phyloP scores from a whole-genome alignment of 1,284 basidiomycete species.

The Naganishia albida region DNA sequence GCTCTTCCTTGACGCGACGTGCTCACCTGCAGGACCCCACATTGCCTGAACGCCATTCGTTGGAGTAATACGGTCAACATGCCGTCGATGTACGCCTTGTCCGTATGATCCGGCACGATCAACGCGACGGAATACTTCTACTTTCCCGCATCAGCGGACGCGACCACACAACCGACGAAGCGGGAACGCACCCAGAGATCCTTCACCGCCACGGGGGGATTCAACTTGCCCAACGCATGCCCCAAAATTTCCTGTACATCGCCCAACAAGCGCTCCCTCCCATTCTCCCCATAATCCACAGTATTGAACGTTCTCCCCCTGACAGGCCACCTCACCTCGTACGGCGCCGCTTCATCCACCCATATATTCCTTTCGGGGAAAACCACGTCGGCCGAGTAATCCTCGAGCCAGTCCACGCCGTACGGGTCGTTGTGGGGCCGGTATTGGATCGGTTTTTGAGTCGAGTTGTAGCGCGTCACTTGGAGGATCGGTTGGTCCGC shows the following conservation, averaged over 20 bases:
- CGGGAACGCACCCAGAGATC: conserved; percentile 63
- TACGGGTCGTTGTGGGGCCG: conserved; percentile 77
- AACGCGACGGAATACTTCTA: conserved; percentile 85
- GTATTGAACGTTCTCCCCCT: conserved; percentile 74
- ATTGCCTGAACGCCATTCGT: conserved; percentile 85
- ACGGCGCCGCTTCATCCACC: conserved; percentile 67
- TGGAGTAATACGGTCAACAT: conserved; percentile 74
- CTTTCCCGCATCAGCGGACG: background rate
- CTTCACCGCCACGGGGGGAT: conserved; percentile 57
- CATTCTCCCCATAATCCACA: conserved; percentile 67
- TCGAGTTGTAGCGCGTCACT: conserved; percentile 56
- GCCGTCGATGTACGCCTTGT: conserved; percentile 77
- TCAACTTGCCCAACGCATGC: conserved; percentile 63
- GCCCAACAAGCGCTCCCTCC: conserved; percentile 65
- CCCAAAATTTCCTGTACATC: conserved; percentile 75
- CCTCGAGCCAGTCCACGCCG: conserved; percentile 74
- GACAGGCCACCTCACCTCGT: conserved; percentile 74
- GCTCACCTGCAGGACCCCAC: conserved; percentile 81
- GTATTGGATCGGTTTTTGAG: conserved; percentile 57
- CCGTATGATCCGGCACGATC: conserved; percentile 90
- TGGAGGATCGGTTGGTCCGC: conserved; percentile 74
- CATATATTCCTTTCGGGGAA: conserved; percentile 78
- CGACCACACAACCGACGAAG: background rate
- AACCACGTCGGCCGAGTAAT: conserved; percentile 46
- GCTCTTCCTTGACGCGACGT: background rate